These are phyloP conservation scores for Solanum etuberosum DNA, from an alignment of 257 asterid species.

Conservation along the genomic window DNA sequence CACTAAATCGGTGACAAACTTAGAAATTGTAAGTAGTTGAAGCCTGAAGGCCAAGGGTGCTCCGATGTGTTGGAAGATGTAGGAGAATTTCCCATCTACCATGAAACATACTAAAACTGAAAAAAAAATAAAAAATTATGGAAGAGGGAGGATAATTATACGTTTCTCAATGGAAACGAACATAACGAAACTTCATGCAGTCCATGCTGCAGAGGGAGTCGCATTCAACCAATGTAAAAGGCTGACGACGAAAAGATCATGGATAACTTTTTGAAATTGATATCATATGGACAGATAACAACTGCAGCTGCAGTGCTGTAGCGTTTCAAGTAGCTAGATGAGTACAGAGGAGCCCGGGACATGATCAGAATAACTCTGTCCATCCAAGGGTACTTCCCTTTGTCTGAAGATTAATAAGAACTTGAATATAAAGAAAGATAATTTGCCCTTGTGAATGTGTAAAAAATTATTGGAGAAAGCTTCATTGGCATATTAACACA, in stretches of 20 bases:
- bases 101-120: background rate
- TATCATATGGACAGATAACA: constrained; percentile 26
- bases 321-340: constrained; percentile 42
- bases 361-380: constrained; percentile 19
- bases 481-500: background rate
- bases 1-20: background rate
- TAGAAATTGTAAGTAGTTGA: background rate
- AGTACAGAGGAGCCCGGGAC: constrained; percentile 21
- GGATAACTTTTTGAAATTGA: constrained; percentile 8
- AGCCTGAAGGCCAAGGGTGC: background rate
- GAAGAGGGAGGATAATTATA: background rate
- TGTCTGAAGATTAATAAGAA: background rate
- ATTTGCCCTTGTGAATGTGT: background rate
- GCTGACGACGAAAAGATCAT: constrained; percentile 34
- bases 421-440: background rate
- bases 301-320: constrained; percentile 50
- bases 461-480: background rate
- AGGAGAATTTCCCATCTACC: background rate
- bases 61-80: background rate
- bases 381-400: background rate
- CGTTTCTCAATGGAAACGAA: constrained; percentile 8
- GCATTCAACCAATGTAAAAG: constrained; percentile 21
- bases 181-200: constrained; percentile 27
- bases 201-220: constrained; percentile 32
- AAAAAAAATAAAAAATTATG: background rate